Conservation (phyloP, 2,329 filamentous ascomycete species). For the Verticillium albo-atrum region DNA sequence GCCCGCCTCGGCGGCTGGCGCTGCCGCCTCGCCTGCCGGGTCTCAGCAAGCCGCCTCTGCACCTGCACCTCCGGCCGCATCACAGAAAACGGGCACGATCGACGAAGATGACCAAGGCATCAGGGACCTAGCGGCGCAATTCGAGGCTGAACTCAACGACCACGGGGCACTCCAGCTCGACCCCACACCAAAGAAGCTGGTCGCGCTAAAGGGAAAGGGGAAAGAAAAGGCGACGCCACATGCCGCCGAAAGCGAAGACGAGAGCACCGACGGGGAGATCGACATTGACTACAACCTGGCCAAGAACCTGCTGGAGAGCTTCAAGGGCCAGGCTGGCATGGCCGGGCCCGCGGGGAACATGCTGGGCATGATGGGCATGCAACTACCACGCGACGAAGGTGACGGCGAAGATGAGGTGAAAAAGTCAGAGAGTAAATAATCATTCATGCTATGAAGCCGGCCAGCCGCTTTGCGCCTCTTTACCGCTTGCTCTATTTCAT, state of each 20-base stretch:
- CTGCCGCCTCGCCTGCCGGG: conserved; percentile 5
- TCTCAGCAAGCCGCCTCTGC: not conserved
- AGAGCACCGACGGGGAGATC: conserved; percentile 54
- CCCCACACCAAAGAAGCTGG: conserved; percentile 23
- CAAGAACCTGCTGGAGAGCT: conserved; percentile 86
- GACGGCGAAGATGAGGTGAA: conserved; percentile 31
- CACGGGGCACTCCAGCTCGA: conserved; percentile 62
- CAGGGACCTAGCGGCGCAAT: conserved; percentile 58
- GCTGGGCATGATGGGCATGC: conserved; percentile 78
- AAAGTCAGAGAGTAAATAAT: not conserved
- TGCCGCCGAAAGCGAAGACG: conserved; percentile 30
- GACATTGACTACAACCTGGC: conserved; percentile 83
- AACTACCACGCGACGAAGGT: conserved; percentile 74
- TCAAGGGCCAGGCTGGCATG: conserved; percentile 84
- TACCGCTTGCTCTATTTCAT: not conserved
- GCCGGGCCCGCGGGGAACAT: conserved; percentile 85
- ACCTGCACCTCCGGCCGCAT: not conserved
- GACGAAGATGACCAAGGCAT: conserved; percentile 59
- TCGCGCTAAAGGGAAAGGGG: conserved; percentile 18
- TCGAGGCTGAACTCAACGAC: conserved; percentile 68
- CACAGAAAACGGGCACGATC: conserved; percentile 16
- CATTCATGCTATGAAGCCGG: not conserved
- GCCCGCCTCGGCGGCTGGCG: conserved; percentile 6
- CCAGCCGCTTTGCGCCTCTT: not conserved
- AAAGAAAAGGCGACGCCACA: conserved; percentile 2